phyloP scores from a whole-genome alignment of 2,329 filamentous ascomycete species.

The Coleophoma crateriformis region DNA sequence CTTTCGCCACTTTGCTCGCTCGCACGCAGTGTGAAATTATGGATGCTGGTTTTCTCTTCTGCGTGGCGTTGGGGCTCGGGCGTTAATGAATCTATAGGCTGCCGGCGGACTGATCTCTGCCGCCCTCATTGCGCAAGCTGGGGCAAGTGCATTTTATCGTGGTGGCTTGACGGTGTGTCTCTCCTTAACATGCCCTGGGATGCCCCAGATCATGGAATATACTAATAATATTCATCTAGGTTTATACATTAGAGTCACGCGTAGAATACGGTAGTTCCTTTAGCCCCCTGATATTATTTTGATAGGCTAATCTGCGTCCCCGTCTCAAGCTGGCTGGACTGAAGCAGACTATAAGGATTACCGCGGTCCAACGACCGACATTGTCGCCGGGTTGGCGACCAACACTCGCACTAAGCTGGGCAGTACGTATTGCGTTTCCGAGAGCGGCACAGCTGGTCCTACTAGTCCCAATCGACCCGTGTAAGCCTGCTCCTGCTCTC shows the following conservation, averaged over 20 bases:
- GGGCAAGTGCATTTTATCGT: constrained; percentile 52
- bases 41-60: no score
- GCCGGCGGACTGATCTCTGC: constrained; percentile 58
- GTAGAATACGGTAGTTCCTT: constrained; percentile 20
- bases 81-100: constrained; percentile 32
- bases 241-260: constrained; percentile 26
- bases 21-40: no score
- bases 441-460: constrained; percentile 61
- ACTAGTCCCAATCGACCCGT: constrained; percentile 53
- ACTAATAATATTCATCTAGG: constrained; percentile 6
- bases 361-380: constrained; percentile 50
- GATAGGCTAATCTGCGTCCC: no score
- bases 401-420: constrained; percentile 49
- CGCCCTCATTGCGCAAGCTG: constrained; percentile 50
- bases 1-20: no score
- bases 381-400: constrained; percentile 50
- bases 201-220: no score
- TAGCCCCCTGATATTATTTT: not conserved
- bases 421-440: constrained; percentile 50
- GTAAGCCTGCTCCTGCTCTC: constrained; percentile 23
- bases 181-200: not conserved
- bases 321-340: constrained; percentile 48
- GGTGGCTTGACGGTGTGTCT: constrained; percentile 49
- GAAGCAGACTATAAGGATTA: constrained; percentile 44
- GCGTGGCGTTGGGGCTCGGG: no score